These are phyloP conservation scores for Pichia sp. DNA, from an alignment of 1,139 yeast genomes.

Conservation along the genomic window DNA sequence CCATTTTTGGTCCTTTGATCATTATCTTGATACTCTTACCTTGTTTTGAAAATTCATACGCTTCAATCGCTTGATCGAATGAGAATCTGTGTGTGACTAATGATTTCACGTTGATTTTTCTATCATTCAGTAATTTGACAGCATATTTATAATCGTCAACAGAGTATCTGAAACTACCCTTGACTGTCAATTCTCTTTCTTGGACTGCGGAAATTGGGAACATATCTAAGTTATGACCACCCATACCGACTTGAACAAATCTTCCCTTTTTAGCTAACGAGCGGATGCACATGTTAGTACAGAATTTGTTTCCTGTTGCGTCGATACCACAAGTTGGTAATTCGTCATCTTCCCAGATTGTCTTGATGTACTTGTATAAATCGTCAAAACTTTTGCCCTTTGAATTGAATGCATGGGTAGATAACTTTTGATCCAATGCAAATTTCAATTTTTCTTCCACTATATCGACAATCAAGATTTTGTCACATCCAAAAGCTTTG, in stretches of 20 bases:
- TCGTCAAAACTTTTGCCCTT: conserved; percentile 39
- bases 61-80: conserved; percentile 74
- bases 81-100: conserved; percentile 77
- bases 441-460: conserved; percentile 56
- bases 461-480: conserved; percentile 64
- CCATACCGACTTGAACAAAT: conserved; percentile 60
- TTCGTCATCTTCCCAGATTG: conserved; percentile 39
- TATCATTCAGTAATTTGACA: conserved; percentile 62
- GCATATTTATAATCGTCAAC: conserved; percentile 77
- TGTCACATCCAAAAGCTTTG: conserved; percentile 77
- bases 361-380: conserved; percentile 23
- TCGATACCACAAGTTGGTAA: conserved; percentile 55
- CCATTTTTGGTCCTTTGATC: conserved; percentile 46
- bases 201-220: conserved; percentile 77
- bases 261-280: conserved; percentile 48
- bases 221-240: conserved; percentile 41
- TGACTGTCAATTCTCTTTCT: conserved; percentile 65
- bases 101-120: conserved; percentile 58
- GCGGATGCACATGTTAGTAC: conserved; percentile 49
- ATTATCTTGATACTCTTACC: conserved; percentile 62
- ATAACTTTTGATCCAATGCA: conserved; percentile 50
- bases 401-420: conserved; percentile 62
- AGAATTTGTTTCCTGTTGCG: conserved; percentile 53
- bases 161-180: conserved; percentile 81
- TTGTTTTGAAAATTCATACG: conserved; percentile 64